Percentiles rank a stretch among this genome's conserved stretches.
Conservation (phyloP, 164 flowering plant species). For the Tetrastigma voinierianum region DNA sequence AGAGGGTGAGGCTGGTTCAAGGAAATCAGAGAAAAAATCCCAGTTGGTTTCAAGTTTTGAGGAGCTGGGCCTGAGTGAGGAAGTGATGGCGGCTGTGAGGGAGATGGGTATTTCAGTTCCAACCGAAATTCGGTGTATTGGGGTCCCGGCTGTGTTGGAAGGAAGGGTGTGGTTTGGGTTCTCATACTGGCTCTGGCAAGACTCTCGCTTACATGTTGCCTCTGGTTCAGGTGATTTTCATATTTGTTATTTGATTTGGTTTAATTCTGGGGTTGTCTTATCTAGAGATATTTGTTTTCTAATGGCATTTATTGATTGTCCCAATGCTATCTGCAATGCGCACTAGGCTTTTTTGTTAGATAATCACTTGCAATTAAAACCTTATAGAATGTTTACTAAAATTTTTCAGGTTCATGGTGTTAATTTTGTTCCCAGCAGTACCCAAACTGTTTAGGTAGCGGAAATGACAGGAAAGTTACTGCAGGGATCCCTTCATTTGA, state of each 20-base stretch:
- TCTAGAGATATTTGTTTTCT: background rate
- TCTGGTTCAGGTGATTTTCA: conserved; percentile 72
- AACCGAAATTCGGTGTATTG: conserved; percentile 88
- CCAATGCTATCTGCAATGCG: too few species aligned
- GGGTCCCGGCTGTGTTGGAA: conserved; percentile 76
- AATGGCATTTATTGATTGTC: too few species aligned
- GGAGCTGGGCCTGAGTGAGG: conserved; percentile 82
- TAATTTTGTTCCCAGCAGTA: too few species aligned
- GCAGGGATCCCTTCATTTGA: too few species aligned
- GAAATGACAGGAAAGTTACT: too few species aligned
- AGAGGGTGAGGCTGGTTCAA: conserved; percentile 4
- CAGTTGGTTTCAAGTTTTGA: conserved; percentile 48
- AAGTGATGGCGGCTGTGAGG: conserved; percentile 71
- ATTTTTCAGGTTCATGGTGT: too few species aligned
- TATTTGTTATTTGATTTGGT: background rate
- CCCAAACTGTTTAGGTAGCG: too few species aligned
- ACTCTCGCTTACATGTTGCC: conserved; percentile 94
- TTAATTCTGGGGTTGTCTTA: background rate
- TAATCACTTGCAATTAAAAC: too few species aligned
- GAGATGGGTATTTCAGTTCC: conserved; percentile 85
- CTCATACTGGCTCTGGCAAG: conserved; percentile 98
- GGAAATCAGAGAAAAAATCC: conserved; percentile 17
- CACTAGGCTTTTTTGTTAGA: too few species aligned
- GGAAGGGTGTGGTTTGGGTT: conserved; percentile 91
- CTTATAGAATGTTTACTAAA: too few species aligned